Evolutionary conservation across 441 rosid genomes (phyloP).

Genomic region (Populus hybrid): DNA sequence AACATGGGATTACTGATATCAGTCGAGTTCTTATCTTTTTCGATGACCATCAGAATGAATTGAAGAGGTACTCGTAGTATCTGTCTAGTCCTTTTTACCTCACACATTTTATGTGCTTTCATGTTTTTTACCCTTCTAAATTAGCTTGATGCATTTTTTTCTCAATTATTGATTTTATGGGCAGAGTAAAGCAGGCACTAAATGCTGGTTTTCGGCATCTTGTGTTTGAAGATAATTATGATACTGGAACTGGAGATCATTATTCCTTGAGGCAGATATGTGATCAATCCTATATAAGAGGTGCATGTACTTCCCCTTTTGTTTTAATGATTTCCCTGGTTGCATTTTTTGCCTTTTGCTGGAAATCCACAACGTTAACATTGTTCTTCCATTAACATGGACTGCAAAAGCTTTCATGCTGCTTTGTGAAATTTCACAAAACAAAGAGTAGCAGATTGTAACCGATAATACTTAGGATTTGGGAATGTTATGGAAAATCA

Average conservation of each 20-base stretch:
- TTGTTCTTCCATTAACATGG: not conserved
- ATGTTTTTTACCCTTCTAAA: not conserved
- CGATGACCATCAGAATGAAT: slow-evolving; percentile 96
- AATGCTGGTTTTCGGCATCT: slow-evolving; percentile 85
- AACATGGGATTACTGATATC: slow-evolving; percentile 60
- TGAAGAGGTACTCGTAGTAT: slow-evolving; percentile 61
- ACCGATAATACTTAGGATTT: not conserved
- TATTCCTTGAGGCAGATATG: slow-evolving; percentile 96
- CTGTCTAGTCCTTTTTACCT: not conserved
- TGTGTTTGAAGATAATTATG: slow-evolving; percentile 94
- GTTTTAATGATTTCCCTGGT: slow-evolving; percentile 5
- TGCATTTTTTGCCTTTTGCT: slow-evolving; percentile 13
- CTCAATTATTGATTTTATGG: slow-evolving; percentile 20
- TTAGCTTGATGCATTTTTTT: not conserved
- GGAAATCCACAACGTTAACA: not conserved
- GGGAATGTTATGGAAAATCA: not conserved
- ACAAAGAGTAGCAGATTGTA: not conserved
- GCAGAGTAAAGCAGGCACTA: slow-evolving; percentile 80
- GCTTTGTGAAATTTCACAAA: not conserved
- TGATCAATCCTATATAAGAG: slow-evolving; percentile 86
- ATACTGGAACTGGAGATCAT: slow-evolving; percentile 97
- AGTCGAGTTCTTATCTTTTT: slow-evolving; percentile 74
- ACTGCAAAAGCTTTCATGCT: not conserved
- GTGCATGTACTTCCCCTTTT: slow-evolving; percentile 28
- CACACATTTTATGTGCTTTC: not conserved